Evolutionary conservation across 2,329 filamentous ascomycete genomes (phyloP).

Genomic region (Talaromyces sp.): DNA sequence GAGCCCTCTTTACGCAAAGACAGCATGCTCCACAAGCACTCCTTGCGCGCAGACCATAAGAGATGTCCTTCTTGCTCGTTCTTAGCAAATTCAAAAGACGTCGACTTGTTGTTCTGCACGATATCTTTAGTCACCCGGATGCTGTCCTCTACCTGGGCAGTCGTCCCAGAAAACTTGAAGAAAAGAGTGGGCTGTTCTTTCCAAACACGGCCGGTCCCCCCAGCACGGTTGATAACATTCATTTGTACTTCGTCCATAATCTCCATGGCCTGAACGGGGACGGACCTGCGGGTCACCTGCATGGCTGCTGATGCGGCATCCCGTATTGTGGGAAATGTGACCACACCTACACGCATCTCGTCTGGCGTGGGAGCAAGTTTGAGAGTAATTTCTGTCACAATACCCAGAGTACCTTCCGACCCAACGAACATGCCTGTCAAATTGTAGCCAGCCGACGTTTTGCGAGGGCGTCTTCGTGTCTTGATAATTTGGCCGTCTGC

Average conservation of each 20-base stretch:
- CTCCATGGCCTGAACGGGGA: slow-evolving; percentile 64
- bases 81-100: slow-evolving; percentile 53
- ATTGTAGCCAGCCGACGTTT: slow-evolving; percentile 69
- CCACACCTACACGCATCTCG: slow-evolving; percentile 61
- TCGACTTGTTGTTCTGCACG: slow-evolving; percentile 55
- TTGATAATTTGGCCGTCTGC: slow-evolving; percentile 66
- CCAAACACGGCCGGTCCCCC: slow-evolving; percentile 51
- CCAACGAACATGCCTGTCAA: slow-evolving; percentile 66
- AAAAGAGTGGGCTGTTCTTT: slow-evolving; percentile 38
- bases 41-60: slow-evolving; percentile 58
- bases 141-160: slow-evolving; percentile 72
- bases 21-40: slow-evolving; percentile 59
- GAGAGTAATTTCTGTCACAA: slow-evolving; percentile 66
- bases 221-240: slow-evolving; percentile 63
- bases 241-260: slow-evolving; percentile 60
- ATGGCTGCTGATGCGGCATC: slow-evolving; percentile 62
- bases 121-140: slow-evolving; percentile 65
- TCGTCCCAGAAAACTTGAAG: slow-evolving; percentile 67
- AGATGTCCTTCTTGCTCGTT: slow-evolving; percentile 51
- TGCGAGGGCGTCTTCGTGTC: slow-evolving; percentile 61
- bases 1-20: slow-evolving; percentile 51
- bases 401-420: slow-evolving; percentile 66
- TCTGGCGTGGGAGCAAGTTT: slow-evolving; percentile 63
- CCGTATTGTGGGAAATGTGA: slow-evolving; percentile 55
- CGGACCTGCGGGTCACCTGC: slow-evolving; percentile 59